Base-by-base conservation (phyloP, 2,329 filamentous ascomycete species). In the Sporothrix inflata region DNA sequence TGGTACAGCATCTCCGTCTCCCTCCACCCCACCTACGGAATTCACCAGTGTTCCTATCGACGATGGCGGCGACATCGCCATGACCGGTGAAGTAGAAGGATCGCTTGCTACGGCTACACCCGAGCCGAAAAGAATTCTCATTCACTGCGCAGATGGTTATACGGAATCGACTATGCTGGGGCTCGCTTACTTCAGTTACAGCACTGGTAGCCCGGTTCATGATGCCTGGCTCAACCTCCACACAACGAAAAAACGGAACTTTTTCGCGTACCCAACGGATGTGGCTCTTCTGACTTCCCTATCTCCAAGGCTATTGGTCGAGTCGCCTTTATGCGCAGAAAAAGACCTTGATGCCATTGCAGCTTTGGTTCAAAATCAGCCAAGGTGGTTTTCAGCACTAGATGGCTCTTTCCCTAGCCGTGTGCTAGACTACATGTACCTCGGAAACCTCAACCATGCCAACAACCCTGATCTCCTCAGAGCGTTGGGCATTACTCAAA, bases 131-230 rank as follows among this genome's bases (percentile, higher is more conserved):
- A 94, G 90, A 78, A 89, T 98, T 45, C 87, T 98, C 42, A 92
- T 99, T 53, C 95, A 98, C 81, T 98, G 96, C 80, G 91, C 91
- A 1, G 96, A 99, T 80, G 96, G 96, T 21, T 99, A 99, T 78
- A 99, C 96, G 0, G 96, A 99, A 81, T 95, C 92, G 1, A 94
- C 94, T 1, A 87, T 99, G 80, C 86, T 99, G 21, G 94, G 89
- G 1, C 89, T 99, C 51, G 93, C 95, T 11, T 99, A 99, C 81
- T 94, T 91, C 79, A 97, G 97, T 86, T 99, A 94, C 81, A 93
- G 92, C 70, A 93, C 96, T 74, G 94, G 93, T 7, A 85, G 90
- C 12, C 88, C 94, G 0, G 88, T 95, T 0, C 92, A 94, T 38
- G 89, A 94, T 71, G 94, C 96, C 9, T 98, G 94, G 94, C 85